A percentile compares a stretch with the other conserved stretches of the same genome.
Evolutionary conservation across 306 rosid species (phyloP).

Genomic region (Dalbergia cultrata): DNA sequence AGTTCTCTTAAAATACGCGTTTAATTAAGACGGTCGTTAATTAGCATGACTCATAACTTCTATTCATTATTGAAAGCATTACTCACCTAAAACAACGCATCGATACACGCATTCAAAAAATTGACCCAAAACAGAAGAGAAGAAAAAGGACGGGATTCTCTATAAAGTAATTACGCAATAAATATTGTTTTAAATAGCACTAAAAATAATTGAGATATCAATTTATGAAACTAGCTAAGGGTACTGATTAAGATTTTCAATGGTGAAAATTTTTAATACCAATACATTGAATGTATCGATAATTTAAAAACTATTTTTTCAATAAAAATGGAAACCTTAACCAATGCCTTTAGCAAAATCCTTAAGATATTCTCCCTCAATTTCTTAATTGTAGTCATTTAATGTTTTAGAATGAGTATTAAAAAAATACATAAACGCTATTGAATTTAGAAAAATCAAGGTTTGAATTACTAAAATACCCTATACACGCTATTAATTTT

Average conservation of each 20-base stretch:
- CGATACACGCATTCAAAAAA: slow-evolving; percentile 6
- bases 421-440: too few species aligned
- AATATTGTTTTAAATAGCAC: slow-evolving; percentile 16
- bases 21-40: not conserved
- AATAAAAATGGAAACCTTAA: too few species aligned
- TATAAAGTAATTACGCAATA: slow-evolving; percentile 13
- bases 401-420: too few species aligned
- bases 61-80: not conserved
- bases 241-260: not conserved
- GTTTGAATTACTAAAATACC: too few species aligned
- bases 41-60: slow-evolving; percentile 15
- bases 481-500: too few species aligned
- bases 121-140: slow-evolving; percentile 24
- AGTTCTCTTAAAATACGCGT: not conserved
- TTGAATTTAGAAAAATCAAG: too few species aligned
- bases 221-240: not conserved
- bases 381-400: too few species aligned
- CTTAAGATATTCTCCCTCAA: too few species aligned
- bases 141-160: not conserved
- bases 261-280: not conserved
- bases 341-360: too few species aligned
- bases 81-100: not conserved
- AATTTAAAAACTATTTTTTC: too few species aligned
- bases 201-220: slow-evolving; percentile 32
- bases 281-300: not conserved